A percentile compares a stretch with the other conserved stretches of the same genome.
Conservation (phyloP, 2,329 filamentous ascomycete genomes). For the Seiridium unicorne region DNA sequence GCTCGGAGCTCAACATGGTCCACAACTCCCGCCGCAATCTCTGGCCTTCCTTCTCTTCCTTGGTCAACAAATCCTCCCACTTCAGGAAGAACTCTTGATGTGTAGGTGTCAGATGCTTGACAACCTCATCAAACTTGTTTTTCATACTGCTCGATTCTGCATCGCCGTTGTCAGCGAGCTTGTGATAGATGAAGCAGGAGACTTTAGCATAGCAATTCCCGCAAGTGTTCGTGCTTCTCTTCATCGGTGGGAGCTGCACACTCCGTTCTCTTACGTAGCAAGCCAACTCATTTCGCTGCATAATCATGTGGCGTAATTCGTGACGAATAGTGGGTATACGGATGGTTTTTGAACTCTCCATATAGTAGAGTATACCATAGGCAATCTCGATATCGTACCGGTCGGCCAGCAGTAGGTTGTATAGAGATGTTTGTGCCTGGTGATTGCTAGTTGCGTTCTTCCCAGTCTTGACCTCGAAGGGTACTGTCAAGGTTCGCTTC, state of each 20-base stretch:
- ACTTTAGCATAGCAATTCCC: constrained; percentile 87
- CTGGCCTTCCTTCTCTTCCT: constrained; percentile 88
- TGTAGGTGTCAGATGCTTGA: constrained; percentile 70
- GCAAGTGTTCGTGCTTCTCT: constrained; percentile 79
- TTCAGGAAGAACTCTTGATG: constrained; percentile 88
- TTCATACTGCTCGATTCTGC: constrained; percentile 79
- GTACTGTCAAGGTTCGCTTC: constrained; percentile 73
- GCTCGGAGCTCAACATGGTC: constrained; percentile 89
- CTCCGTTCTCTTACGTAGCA: constrained; percentile 80
- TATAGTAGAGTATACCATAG: constrained; percentile 91
- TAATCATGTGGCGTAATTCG: constrained; percentile 94
- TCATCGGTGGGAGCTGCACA: constrained; percentile 79
- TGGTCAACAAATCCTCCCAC: constrained; percentile 90
- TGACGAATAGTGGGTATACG: constrained; percentile 82
- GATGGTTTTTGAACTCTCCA: constrained; percentile 84
- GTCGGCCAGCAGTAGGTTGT: constrained; percentile 89
- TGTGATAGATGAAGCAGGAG: constrained; percentile 91
- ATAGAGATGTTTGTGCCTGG: constrained; percentile 90
- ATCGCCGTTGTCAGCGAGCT: constrained; percentile 79
- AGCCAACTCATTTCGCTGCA: constrained; percentile 88
- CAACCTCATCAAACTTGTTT: constrained; percentile 77
- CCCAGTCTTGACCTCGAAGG: constrained; percentile 94
- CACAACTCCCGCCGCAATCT: constrained; percentile 87
- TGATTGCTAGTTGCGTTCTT: constrained; percentile 80
- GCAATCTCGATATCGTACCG: constrained; percentile 90